These are phyloP conservation scores for Paraconiothyrium brasiliense DNA, from an alignment of 2,329 filamentous ascomycete species.

Conservation along the genomic window DNA sequence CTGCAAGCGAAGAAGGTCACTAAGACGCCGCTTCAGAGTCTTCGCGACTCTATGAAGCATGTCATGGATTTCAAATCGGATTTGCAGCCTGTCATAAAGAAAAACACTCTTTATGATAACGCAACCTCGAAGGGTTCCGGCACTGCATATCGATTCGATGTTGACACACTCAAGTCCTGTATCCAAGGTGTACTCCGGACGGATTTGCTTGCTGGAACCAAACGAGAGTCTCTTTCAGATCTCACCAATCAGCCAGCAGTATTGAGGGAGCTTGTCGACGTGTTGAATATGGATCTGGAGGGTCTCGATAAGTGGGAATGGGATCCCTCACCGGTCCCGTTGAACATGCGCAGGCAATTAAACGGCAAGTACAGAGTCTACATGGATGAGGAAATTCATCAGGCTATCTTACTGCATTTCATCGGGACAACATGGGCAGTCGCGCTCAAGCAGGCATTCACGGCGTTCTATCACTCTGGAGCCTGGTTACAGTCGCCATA, in stretches of 20 bases:
- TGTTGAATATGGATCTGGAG: slow-evolving; percentile 65
- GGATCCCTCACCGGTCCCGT: slow-evolving; percentile 55
- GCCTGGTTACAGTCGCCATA: slow-evolving; percentile 54
- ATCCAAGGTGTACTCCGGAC: slow-evolving; percentile 61
- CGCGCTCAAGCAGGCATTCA: slow-evolving; percentile 56
- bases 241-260: slow-evolving; percentile 61
- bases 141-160: slow-evolving; percentile 51
- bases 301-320: slow-evolving; percentile 64
- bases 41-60: slow-evolving; percentile 52
- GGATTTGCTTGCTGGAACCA: slow-evolving; percentile 63
- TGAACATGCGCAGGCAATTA: slow-evolving; percentile 63
- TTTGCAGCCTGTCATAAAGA: slow-evolving; percentile 22
- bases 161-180: slow-evolving; percentile 53
- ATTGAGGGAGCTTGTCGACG: slow-evolving; percentile 63
- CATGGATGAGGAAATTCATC: slow-evolving; percentile 67
- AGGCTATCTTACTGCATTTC: slow-evolving; percentile 64
- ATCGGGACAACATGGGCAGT: slow-evolving; percentile 63
- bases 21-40: slow-evolving; percentile 46
- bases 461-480: slow-evolving; percentile 46
- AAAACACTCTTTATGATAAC: slow-evolving; percentile 32
- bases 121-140: slow-evolving; percentile 24
- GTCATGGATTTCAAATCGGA: slow-evolving; percentile 34
- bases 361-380: slow-evolving; percentile 68
- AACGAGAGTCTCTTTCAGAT: slow-evolving; percentile 60
- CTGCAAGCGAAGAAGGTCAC: slow-evolving; percentile 52